Percentiles rank a stretch among this genome's conserved stretches.
Conservation (phyloP, 495 filamentous ascomycete species). For the Pseudotulostoma volvatum region DNA sequence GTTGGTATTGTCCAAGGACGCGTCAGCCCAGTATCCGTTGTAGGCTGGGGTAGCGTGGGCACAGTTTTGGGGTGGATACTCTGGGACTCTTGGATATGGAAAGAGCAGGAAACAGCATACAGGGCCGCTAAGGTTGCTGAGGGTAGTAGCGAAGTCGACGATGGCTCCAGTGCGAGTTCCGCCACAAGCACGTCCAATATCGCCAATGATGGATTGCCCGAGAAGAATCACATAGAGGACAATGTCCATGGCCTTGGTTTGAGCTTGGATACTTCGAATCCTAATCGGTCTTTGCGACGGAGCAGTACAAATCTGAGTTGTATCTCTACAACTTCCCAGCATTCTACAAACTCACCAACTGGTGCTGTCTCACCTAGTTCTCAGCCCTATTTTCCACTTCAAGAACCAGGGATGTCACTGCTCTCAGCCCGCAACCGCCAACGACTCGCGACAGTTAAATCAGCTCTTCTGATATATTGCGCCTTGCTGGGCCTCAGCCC, state of each 20-base stretch:
- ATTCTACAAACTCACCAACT: constrained; percentile 1
- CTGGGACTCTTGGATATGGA: constrained; percentile 75
- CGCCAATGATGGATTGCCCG: constrained; percentile 9
- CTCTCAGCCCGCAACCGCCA: constrained; percentile 48
- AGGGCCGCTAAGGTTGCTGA: constrained; percentile 14
- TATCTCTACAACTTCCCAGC: constrained; percentile 1
- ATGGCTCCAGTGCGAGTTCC: constrained; percentile 31
- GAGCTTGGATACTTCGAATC: constrained; percentile 17
- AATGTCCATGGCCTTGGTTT: constrained; percentile 33
- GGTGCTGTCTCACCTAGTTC: background rate
- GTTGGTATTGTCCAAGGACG: constrained; percentile 74
- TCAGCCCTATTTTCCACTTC: background rate
- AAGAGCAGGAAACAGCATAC: constrained; percentile 35
- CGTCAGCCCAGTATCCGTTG: constrained; percentile 72
- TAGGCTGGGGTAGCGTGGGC: constrained; percentile 63
- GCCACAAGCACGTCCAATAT: constrained; percentile 23
- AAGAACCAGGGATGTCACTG: constrained; percentile 12
- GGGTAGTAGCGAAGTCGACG: constrained; percentile 26
- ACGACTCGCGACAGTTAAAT: constrained; percentile 63
- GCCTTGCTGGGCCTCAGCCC: constrained; percentile 79
- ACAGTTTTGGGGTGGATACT: constrained; percentile 80
- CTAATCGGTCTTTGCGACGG: constrained; percentile 12
- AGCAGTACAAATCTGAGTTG: constrained; percentile 10
- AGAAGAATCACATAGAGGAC: constrained; percentile 15
- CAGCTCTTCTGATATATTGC: constrained; percentile 83